Percentiles rank a stretch among this genome's conserved stretches.
Conservation (phyloP, 192 early-diverging fungal species). For the Entomortierella parvispora region DNA sequence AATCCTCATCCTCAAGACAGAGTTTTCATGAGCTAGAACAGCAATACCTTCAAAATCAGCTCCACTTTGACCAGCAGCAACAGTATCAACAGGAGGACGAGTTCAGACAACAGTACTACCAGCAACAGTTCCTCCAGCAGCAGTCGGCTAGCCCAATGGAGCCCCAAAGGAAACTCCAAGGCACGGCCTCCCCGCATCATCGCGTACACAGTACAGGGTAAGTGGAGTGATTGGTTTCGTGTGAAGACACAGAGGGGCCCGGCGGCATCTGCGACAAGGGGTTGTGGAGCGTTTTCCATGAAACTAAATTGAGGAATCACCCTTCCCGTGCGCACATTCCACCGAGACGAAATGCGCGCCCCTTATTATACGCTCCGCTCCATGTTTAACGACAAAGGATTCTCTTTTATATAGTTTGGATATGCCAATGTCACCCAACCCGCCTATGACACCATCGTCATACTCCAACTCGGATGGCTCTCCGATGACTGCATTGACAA, state of each 20-base stretch:
- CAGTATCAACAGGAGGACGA: slow-evolving; percentile 47
- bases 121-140: slow-evolving; percentile 47
- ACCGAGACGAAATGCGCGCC: too few species aligned
- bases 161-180: slow-evolving; percentile 17
- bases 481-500: slow-evolving; percentile 38
- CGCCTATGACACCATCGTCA: slow-evolving; percentile 48
- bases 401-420: slow-evolving; percentile 25
- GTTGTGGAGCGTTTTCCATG: too few species aligned
- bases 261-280: too few species aligned
- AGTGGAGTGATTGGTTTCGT: neutral
- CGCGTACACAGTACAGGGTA: slow-evolving; percentile 47
- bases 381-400: too few species aligned
- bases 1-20: slow-evolving; percentile 31
- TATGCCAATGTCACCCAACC: slow-evolving; percentile 47
- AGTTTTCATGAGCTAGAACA: slow-evolving; percentile 39
- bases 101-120: slow-evolving; percentile 46
- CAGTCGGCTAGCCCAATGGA: slow-evolving; percentile 12
- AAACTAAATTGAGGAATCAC: slow-evolving; percentile 9
- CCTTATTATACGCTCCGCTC: too few species aligned
- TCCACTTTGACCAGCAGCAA: slow-evolving; percentile 31
- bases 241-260: too few species aligned
- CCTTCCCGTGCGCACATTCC: too few species aligned
- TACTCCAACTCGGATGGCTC: slow-evolving; percentile 43
- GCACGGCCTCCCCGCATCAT: slow-evolving; percentile 34
- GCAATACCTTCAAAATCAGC: slow-evolving; percentile 21